Conservation (phyloP, 495 filamentous ascomycete species). For the Penicillium argentinense region DNA sequence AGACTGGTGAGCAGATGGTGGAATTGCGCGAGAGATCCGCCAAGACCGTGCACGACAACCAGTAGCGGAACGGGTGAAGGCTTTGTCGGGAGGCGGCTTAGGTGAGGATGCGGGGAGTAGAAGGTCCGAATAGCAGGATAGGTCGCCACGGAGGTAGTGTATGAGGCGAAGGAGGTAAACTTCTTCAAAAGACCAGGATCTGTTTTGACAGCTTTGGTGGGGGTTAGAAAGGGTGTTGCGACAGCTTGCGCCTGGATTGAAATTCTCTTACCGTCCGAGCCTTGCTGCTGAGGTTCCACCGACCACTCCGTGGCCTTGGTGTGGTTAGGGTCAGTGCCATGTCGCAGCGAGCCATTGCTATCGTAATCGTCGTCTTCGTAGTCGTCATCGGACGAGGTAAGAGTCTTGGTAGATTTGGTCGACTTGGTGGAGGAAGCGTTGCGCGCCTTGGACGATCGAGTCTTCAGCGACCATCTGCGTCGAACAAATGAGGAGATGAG, state of each 20-base stretch:
- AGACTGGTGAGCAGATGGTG: conserved; percentile 77
- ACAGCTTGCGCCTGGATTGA: not conserved
- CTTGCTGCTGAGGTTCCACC: conserved; percentile 26
- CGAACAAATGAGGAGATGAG: conserved; percentile 36
- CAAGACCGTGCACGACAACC: conserved; percentile 90
- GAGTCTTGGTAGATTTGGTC: conserved; percentile 25
- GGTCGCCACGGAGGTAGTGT: conserved; percentile 64
- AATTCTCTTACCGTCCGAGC: conserved; percentile 32
- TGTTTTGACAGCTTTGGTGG: conserved; percentile 39
- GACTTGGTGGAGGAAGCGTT: conserved; percentile 19
- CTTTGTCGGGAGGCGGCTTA: conserved; percentile 68
- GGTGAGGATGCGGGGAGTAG: conserved; percentile 76
- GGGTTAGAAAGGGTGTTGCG: conserved; percentile 1
- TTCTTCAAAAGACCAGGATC: conserved; percentile 79
- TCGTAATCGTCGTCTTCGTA: conserved; percentile 47
- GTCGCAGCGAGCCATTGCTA: conserved; percentile 39
- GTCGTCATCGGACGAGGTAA: conserved; percentile 45
- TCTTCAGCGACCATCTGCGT: conserved; percentile 19
- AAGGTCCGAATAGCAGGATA: conserved; percentile 84
- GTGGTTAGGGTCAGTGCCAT: conserved; percentile 24
- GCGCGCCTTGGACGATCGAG: conserved; percentile 7
- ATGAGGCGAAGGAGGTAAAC: conserved; percentile 68
- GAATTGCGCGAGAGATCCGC: conserved; percentile 87
- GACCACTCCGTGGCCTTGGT: conserved; percentile 17
- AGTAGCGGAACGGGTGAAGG: conserved; percentile 77